These are phyloP conservation scores for Pythium sukuiense DNA, from an alignment of 352 stramenopile species.

Conservation along the genomic window DNA sequence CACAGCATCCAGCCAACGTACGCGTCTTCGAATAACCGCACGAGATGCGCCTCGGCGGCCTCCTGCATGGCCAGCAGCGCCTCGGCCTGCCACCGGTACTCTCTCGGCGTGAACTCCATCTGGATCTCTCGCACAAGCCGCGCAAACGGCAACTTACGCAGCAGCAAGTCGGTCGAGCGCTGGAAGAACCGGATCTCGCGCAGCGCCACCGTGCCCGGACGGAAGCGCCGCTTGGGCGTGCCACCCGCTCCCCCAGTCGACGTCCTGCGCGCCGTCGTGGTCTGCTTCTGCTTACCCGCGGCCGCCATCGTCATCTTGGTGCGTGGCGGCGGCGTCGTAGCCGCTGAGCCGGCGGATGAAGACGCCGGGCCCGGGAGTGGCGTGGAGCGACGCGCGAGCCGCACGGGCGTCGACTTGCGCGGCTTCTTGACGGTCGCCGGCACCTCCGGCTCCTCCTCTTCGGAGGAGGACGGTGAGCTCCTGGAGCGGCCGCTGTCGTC, in stretches of 20 bases:
- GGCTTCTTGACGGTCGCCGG: slow-evolving; percentile 30
- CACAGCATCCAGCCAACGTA: slow-evolving; percentile 41
- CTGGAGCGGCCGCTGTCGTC: slow-evolving; percentile 27
- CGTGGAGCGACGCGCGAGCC: slow-evolving; percentile 10
- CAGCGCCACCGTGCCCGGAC: slow-evolving; percentile 81
- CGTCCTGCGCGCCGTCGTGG: slow-evolving; percentile 24
- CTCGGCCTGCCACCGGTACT: slow-evolving; percentile 91
- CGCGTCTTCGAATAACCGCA: slow-evolving; percentile 94
- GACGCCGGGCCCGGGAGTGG: background rate
- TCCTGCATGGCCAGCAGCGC: slow-evolving; percentile 93
- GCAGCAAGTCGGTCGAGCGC: slow-evolving; percentile 93
- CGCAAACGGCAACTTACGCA: slow-evolving; percentile 97
- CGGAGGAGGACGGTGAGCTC: background rate
- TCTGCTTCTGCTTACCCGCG: background rate
- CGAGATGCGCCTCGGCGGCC: slow-evolving; percentile 93
- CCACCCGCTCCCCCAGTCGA: slow-evolving; percentile 15
- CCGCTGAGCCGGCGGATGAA: slow-evolving; percentile 17
- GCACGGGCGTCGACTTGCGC: slow-evolving; percentile 24
- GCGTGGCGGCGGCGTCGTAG: slow-evolving; percentile 33
- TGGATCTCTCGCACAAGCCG: slow-evolving; percentile 94
- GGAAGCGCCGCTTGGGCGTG: slow-evolving; percentile 52
- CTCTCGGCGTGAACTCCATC: slow-evolving; percentile 73
- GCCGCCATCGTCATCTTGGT: slow-evolving; percentile 22
- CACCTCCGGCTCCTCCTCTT: slow-evolving; percentile 21
- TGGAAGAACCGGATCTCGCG: slow-evolving; percentile 97